Conservation (phyloP, 352 stramenopile genomes). For the Globisporangium canariense region DNA sequence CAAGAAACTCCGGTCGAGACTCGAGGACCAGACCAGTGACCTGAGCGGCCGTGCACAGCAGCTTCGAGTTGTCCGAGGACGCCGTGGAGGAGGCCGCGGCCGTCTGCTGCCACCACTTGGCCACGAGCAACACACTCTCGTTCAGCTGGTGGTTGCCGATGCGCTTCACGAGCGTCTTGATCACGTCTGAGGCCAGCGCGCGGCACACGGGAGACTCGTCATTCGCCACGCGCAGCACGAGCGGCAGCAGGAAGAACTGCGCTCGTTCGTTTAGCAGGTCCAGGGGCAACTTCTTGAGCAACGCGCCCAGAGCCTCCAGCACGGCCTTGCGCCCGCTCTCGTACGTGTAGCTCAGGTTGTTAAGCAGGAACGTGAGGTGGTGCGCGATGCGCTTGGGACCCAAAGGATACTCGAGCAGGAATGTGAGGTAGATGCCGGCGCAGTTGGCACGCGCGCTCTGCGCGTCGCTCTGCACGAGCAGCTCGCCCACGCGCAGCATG, state of each 20-base stretch:
- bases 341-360: constrained; percentile 96
- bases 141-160: constrained; percentile 90
- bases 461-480: constrained; percentile 92
- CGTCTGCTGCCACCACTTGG: constrained; percentile 78
- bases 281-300: constrained; percentile 91
- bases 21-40: constrained; percentile 72
- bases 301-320: constrained; percentile 82
- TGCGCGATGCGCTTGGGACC: constrained; percentile 90
- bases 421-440: constrained; percentile 81
- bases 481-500: constrained; percentile 92
- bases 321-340: constrained; percentile 91
- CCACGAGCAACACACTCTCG: constrained; percentile 84
- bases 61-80: constrained; percentile 41
- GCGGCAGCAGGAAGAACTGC: constrained; percentile 93
- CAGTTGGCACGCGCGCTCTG: constrained; percentile 81
- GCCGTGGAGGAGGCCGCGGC: background rate
- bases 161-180: constrained; percentile 86
- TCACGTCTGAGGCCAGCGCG: constrained; percentile 67
- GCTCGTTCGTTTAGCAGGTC: constrained; percentile 90
- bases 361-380: constrained; percentile 93
- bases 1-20: constrained; percentile 70
- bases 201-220: constrained; percentile 91
- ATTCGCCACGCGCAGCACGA: constrained; percentile 96
- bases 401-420: constrained; percentile 96
- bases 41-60: constrained; percentile 68